Evolutionary conservation across 495 filamentous ascomycete genomes (phyloP).

Genomic region (Penicillium malachiteum): DNA sequence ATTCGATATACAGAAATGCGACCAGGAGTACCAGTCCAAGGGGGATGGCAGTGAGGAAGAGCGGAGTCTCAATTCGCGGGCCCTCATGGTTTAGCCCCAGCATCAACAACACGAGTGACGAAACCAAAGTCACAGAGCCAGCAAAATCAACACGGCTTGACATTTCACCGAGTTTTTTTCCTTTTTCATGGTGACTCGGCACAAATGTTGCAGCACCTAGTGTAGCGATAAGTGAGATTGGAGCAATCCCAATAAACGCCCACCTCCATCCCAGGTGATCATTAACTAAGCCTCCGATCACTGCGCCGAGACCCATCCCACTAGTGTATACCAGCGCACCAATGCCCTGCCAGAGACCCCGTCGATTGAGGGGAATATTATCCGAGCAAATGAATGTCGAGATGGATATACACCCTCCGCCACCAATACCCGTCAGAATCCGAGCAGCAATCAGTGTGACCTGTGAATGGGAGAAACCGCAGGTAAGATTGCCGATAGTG

Average conservation of each 20-base stretch:
- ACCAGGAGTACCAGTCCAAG: background rate
- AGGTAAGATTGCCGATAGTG: conserved; percentile 14
- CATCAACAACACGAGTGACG: conserved; percentile 11
- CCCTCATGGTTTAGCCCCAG: conserved; percentile 15
- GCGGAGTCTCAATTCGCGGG: background rate
- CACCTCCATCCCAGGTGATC: conserved; percentile 17
- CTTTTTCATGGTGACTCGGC: background rate
- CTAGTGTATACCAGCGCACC: conserved; percentile 11
- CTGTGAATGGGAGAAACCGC: conserved; percentile 11
- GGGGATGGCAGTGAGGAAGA: conserved; percentile 3
- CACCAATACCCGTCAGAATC: conserved; percentile 14
- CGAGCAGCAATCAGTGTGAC: conserved; percentile 9
- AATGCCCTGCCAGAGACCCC: conserved; percentile 16
- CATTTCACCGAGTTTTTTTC: conserved; percentile 1
- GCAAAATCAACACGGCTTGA: conserved; percentile 14
- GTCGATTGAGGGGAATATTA: conserved; percentile 11
- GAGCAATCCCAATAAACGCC: conserved; percentile 17
- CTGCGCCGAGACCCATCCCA: conserved; percentile 14
- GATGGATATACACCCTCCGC: conserved; percentile 18
- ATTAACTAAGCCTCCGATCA: conserved; percentile 14
- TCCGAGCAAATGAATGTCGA: conserved; percentile 17
- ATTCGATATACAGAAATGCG: conserved; percentile 11
- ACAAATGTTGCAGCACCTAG: conserved; percentile 13
- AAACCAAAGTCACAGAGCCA: conserved; percentile 11
- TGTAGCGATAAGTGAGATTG: conserved; percentile 8